phyloP scores from a whole-genome alignment of 345 rosid genomes.

The Clarkia xantiana region DNA sequence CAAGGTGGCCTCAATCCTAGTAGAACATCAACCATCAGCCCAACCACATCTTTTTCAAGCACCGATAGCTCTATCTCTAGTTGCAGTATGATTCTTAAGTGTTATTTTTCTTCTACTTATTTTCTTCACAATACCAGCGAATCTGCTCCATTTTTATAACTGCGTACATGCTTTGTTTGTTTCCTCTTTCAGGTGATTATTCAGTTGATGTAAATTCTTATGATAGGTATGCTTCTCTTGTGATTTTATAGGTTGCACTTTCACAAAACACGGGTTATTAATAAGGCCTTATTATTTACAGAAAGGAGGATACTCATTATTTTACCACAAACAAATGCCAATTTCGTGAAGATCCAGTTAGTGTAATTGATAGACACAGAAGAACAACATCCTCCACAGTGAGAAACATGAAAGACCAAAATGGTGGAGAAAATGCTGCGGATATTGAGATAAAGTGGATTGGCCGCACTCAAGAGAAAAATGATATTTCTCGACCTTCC shows the following conservation, averaged over 20 bases:
- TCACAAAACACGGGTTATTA: background rate
- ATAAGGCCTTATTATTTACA: background rate
- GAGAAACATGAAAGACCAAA: too few relatives aligned
- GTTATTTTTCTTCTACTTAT: too few relatives aligned
- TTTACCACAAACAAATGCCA: conserved; percentile 22
- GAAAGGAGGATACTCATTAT: background rate
- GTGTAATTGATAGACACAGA: too few relatives aligned
- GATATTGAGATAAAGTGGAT: background rate
- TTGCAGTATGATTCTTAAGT: conserved; percentile 27
- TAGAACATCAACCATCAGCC: conserved; percentile 36
- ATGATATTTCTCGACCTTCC: conserved; percentile 13
- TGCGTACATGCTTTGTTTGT: conserved; percentile 1
- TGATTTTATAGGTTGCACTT: background rate
- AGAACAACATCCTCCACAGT: too few relatives aligned
- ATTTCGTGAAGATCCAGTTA: too few relatives aligned
- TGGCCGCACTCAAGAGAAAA: conserved; percentile 7
- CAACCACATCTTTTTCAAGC: conserved; percentile 42
- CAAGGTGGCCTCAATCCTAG: conserved; percentile 20
- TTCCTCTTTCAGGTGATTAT: conserved; percentile 42
- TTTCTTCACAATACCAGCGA: too few relatives aligned
- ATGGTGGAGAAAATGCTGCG: too few relatives aligned
- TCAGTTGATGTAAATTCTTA: conserved; percentile 52
- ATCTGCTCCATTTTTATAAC: too few relatives aligned
- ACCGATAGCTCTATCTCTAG: conserved; percentile 56
- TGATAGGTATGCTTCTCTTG: conserved; percentile 28